Evolutionary conservation across 208 protist species (phyloP).

Genomic region (Kentomonas sorsogonicus): DNA sequence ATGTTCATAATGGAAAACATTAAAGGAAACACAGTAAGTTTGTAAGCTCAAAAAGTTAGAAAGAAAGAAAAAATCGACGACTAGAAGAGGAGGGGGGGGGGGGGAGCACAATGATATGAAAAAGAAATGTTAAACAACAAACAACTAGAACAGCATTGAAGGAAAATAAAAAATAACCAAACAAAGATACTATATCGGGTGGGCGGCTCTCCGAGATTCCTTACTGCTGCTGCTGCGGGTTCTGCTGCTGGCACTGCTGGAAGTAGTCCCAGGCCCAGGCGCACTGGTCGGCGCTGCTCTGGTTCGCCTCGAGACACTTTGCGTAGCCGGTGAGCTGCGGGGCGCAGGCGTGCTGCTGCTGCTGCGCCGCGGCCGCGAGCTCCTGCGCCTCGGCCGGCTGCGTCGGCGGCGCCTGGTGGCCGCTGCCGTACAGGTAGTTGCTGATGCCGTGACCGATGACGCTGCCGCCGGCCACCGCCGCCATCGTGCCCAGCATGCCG

Average conservation of each 20-base stretch:
- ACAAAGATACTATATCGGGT: too few relatives aligned
- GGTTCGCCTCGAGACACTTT: constrained; percentile 82
- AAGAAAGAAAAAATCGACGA: too few relatives aligned
- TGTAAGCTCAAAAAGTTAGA: too few relatives aligned
- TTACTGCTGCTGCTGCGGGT: constrained; percentile 19
- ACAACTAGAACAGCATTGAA: too few relatives aligned
- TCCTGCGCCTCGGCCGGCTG: constrained; percentile 76
- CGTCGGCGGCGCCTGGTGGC: constrained; percentile 57
- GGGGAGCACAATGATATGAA: too few relatives aligned
- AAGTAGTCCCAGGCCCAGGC: constrained; percentile 89
- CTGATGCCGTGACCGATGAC: constrained; percentile 85
- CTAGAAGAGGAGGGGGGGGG: too few relatives aligned
- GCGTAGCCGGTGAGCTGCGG: constrained; percentile 67
- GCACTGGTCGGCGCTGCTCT: constrained; percentile 51
- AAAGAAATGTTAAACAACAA: too few relatives aligned
- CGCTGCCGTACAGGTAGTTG: constrained; percentile 75
- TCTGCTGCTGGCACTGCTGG: constrained; percentile 59
- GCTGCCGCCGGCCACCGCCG: constrained; percentile 67
- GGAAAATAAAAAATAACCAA: too few relatives aligned
- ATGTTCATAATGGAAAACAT: too few relatives aligned
- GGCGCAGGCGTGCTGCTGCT: constrained; percentile 56
- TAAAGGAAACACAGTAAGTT: too few relatives aligned
- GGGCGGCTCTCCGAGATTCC: too few relatives aligned
- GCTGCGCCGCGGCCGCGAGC: constrained; percentile 48
- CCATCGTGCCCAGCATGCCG: constrained; percentile 75